Base-by-base conservation (phyloP, 2,329 filamentous ascomycete genomes). In the Orbilia brochopaga region DNA sequence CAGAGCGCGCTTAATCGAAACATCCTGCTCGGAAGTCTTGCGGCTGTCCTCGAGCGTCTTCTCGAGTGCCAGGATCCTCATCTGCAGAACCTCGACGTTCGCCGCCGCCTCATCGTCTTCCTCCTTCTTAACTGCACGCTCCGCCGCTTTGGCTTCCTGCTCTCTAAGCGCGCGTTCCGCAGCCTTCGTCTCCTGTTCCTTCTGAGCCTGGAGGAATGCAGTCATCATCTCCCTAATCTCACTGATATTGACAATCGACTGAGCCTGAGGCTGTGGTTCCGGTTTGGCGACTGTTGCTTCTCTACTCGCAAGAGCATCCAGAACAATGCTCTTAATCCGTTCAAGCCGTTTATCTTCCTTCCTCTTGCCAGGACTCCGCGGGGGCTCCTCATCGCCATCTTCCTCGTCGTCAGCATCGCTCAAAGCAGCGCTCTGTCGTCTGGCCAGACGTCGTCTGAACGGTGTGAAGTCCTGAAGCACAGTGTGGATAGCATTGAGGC, bases 391-490 rank as follows among this genome's bases (percentile, higher is more conserved):
- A 15, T 85, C 90, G 77, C 96, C 92, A 73, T 96, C 92, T 23
- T 85, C 90, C 78, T 96, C 92, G 74, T 96, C 92, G 78, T 97
- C 93, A 10, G 94, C 93, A 80, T 97, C 94, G 78, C 93, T 97
- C 69, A 95, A 87, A 53, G 52, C 27, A 44, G 21, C 46, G 74
- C 85, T 83, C 24, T 85, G 84, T 44, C 84, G 84, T 30, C 85
- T 83, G 62, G 83, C 85, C 10, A 86, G 85, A 24, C 83, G 81
- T 13, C 83, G 82, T 61, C 83, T 83, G 17, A 72, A 30, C 30
- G 82, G 82, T 27, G 85, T 83, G 75, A 89, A 82, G 48, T 83
- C 81, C 17, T 83, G 83, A 61, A 96, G 80, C 2, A 86, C 86
- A 62, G 88, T 83, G 75, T 93, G 90, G 44, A 97, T 95, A 24